Base-by-base conservation (phyloP, 805 yeast genomes). In the Wickerhamomyces rabaulensis region DNA sequence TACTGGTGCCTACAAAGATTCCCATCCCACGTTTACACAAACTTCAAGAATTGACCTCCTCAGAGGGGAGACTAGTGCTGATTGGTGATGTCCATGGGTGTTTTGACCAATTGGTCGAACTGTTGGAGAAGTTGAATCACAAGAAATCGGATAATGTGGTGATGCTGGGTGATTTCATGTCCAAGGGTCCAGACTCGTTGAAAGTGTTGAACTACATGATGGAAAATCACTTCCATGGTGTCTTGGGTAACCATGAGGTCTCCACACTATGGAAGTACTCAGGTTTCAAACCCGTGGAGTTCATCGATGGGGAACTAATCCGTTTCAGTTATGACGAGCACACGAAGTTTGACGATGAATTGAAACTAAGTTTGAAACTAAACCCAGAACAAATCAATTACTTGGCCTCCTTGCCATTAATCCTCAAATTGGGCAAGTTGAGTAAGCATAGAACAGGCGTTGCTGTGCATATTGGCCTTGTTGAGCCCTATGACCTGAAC, bases 61-160 rank as follows among this genome's bases (percentile, higher is more conserved):
- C 17, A 2, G 43, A 43, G 23, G 48, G 42, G 13, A 70, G 95
- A 49, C 58, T 86, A 15, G 71, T 92, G 4, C 60, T 89, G 41
- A 72, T 91, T 22, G 97, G 98, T 4, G 98, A 91, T 62, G 79
- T 91, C 20, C 98, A 91, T 66, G 97, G 97, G 2, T 81, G 82
- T 54, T 79, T 72, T 55, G 65, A 70, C 8, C 79, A 79, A 56
- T 67, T 90, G 46, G 61, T 62, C 47, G 65, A 70, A 42, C 68
- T 92, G 37, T 65, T 91, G 46, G 56, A 69, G 9, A 74, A 78
- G 56, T 55, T 78, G 19, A 63, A 72, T 12, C 70, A 79, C 47
- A 61, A 63, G 15, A 56, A 68, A 19, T 55, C 62, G 9, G 95
- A 88, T 60, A 75, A 76, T 39, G 70, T 90, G 13, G 66, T 91